Base-by-base conservation (phyloP, 225 moss, liverwort and hornwort genomes). In the Rhytidiadelphus loreus region DNA sequence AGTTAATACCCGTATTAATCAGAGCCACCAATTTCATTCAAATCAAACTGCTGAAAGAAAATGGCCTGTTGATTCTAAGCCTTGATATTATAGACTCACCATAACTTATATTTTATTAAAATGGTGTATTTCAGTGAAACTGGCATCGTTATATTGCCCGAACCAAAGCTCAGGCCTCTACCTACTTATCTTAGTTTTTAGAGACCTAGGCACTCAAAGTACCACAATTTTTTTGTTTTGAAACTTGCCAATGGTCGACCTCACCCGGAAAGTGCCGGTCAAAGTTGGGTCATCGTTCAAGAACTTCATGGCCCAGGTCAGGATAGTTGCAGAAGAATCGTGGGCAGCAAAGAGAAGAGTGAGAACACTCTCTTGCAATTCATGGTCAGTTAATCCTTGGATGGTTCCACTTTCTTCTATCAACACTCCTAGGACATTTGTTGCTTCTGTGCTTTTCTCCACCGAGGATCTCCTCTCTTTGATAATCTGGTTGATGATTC, bases 231-330 rank as follows among this genome's bases (percentile, higher is more conserved):
- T n/a, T 56, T 16, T n/a, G 25, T 37, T 80, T 59, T 20, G 20
- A 59, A 39, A 30, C 41, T 59, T 80, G 59, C 61, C 81, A 75
- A 85, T 33, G 20, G 8, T 46, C 14, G 35, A 16, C 44, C 89
- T 85, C 80, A 85, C 85, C 79, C 3, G 41, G 43, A 89, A 55
- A 30, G 41, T 53, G 71, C 11, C 35, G 6, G 37, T 9, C 55
- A 89, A 63, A 71, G 3, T 5, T 13, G 71, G 56, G 52, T 89
- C 81, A 10, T 81, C 63, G 32, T 53, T 79, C 86, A 88, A 85
- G 86, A 56, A 83, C 41, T 88, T 88, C 68, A 92, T 71, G 8
- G 90, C 83, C 88, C 74, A 83, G 7, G 92, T 90, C 52, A 92
- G 46, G 37, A 85, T 23, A 61, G 76, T 80, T 30, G 90, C 88